Evolutionary conservation across 1,139 yeast genomes (phyloP).

Genomic region (Saccharomycopsis hybrid): DNA sequence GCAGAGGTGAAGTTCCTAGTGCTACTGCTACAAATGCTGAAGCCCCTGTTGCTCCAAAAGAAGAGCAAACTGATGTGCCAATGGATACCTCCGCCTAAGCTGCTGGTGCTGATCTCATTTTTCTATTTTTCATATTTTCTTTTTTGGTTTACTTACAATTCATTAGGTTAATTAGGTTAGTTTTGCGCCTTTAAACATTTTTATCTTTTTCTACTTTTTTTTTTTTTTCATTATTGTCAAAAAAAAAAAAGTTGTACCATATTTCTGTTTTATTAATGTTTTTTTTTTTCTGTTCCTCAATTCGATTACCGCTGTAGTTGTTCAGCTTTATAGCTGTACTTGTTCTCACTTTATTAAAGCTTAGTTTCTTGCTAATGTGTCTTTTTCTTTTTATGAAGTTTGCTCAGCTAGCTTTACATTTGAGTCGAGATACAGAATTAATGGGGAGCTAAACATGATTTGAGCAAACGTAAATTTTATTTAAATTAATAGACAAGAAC

Average conservation of each 20-base stretch:
- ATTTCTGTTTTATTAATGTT: conserved; percentile 2
- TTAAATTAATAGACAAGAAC: too few relatives aligned
- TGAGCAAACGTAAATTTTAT: too few relatives aligned
- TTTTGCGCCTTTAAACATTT: too few relatives aligned
- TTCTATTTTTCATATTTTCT: neutral
- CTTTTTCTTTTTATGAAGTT: too few relatives aligned
- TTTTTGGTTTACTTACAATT: neutral
- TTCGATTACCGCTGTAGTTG: too few relatives aligned
- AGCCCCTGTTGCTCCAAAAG: conserved; percentile 18
- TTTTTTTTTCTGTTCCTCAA: neutral
- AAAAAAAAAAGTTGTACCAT: conserved; percentile 6
- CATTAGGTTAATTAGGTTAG: too few relatives aligned
- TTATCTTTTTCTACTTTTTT: conserved; percentile 1
- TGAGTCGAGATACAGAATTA: too few relatives aligned
- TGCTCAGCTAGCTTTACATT: too few relatives aligned
- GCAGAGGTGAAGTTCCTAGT: conserved; percentile 20
- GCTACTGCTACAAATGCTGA: conserved; percentile 7
- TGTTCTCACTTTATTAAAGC: too few relatives aligned
- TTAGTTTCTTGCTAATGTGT: too few relatives aligned
- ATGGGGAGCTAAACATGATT: too few relatives aligned
- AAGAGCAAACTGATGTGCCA: conserved; percentile 30
- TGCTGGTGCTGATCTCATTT: neutral
- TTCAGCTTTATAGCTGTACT: too few relatives aligned
- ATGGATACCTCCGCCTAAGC: conserved; percentile 38
- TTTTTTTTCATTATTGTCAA: neutral